Conservation (phyloP, 352 stramenopile genomes). For the Globisporangium polare region DNA sequence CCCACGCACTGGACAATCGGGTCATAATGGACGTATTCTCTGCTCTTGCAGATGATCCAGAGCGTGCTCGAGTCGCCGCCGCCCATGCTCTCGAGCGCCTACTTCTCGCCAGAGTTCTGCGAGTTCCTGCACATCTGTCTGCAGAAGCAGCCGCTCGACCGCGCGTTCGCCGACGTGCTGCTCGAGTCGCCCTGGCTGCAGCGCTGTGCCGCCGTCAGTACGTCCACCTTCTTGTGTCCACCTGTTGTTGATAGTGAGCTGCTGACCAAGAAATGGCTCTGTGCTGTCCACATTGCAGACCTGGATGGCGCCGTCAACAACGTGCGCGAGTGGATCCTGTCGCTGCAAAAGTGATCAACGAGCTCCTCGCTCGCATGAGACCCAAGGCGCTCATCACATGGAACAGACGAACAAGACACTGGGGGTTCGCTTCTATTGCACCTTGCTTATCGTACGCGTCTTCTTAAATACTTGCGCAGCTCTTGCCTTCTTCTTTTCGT, state of each 20-base stretch:
- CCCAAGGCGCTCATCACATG: background rate
- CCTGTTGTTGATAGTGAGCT: background rate
- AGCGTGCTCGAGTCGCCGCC: slow-evolving; percentile 67
- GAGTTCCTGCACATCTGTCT: slow-evolving; percentile 65
- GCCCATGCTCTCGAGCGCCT: slow-evolving; percentile 55
- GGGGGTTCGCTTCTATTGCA: background rate
- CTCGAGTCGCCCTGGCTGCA: slow-evolving; percentile 73
- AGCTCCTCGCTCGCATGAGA: background rate
- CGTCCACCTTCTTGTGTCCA: slow-evolving; percentile 15
- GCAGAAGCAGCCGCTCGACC: slow-evolving; percentile 61
- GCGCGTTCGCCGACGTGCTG: slow-evolving; percentile 52
- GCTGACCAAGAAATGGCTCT: background rate
- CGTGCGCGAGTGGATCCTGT: slow-evolving; percentile 70
- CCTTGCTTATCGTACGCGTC: background rate
- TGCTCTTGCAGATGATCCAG: slow-evolving; percentile 79
- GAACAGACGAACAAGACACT: background rate
- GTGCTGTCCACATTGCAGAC: slow-evolving; percentile 14
- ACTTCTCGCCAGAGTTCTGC: slow-evolving; percentile 75
- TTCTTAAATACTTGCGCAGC: slow-evolving; percentile 3
- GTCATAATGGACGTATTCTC: too few relatives aligned
- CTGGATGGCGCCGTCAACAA: slow-evolving; percentile 37
- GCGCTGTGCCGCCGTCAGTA: slow-evolving; percentile 62
- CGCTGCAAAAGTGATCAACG: slow-evolving; percentile 36
- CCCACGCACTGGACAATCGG: too few relatives aligned
- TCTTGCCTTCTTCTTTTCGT: background rate